A percentile compares a stretch with the other conserved stretches of the same genome.
phyloP scores from a whole-genome alignment of 257 asterid species.

The Paraleonurus japonicus region DNA sequence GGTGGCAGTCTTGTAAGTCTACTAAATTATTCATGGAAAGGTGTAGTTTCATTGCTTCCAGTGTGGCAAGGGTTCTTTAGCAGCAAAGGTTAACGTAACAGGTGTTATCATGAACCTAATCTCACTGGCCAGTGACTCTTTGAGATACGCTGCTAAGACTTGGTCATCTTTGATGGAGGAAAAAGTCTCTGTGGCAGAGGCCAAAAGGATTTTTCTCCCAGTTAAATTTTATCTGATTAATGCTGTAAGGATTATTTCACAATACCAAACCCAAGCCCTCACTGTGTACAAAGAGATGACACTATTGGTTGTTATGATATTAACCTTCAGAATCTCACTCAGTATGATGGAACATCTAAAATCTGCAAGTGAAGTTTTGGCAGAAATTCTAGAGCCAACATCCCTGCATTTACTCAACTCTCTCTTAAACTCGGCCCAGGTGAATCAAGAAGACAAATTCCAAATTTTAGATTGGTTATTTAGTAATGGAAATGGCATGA shows the following conservation, averaged over 20 bases:
- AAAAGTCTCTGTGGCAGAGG: conserved; percentile 61
- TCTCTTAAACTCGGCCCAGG: conserved; percentile 64
- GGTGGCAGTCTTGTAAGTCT: conserved; percentile 90
- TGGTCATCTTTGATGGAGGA: conserved; percentile 62
- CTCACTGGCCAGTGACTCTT: conserved; percentile 70
- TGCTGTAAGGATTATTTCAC: conserved; percentile 91
- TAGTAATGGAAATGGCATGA: conserved; percentile 32
- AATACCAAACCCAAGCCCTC: conserved; percentile 69
- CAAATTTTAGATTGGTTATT: conserved; percentile 80
- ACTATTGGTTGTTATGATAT: conserved; percentile 58
- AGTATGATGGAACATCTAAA: conserved; percentile 57
- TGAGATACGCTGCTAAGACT: conserved; percentile 69
- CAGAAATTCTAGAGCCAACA: conserved; percentile 81
- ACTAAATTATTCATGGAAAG: conserved; percentile 92
- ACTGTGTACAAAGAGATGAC: conserved; percentile 65
- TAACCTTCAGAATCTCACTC: conserved; percentile 68
- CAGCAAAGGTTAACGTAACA: conserved; percentile 64
- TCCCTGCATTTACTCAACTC: conserved; percentile 83
- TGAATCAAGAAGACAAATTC: conserved; percentile 60
- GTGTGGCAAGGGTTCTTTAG: conserved; percentile 80
- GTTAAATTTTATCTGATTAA: conserved; percentile 87
- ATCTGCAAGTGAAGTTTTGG: conserved; percentile 61
- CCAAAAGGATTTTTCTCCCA: conserved; percentile 89
- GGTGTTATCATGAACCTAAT: conserved; percentile 63
- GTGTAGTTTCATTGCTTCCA: conserved; percentile 93